phyloP scores from a whole-genome alignment of 1,139 yeast species.

The Debaryomyces robertsiae region DNA sequence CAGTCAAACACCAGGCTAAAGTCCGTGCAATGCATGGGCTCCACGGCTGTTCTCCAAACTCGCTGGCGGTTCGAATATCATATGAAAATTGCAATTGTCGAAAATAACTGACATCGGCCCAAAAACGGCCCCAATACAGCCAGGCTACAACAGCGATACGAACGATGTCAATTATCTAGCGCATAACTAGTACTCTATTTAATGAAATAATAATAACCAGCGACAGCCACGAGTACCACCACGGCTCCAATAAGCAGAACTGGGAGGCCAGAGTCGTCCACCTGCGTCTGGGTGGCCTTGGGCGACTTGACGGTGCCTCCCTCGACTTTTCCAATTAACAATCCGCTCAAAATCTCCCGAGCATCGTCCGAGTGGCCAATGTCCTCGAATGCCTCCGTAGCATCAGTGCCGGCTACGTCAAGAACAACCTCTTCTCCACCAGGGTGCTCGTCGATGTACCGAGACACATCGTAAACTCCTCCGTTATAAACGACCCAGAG shows the following conservation, averaged over 20 bases:
- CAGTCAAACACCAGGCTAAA: too few species aligned
- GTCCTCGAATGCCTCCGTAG: constrained; percentile 92
- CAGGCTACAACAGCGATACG: too few species aligned
- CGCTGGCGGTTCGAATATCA: too few species aligned
- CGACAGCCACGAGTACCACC: constrained; percentile 56
- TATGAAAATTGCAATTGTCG: too few species aligned
- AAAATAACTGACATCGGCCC: too few species aligned
- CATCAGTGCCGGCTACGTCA: constrained; percentile 91
- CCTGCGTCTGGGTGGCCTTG: constrained; percentile 22
- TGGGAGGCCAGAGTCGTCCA: constrained; percentile 30
- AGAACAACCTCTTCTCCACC: constrained; percentile 98
- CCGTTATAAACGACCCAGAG: constrained; percentile 91
- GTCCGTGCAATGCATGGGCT: too few species aligned
- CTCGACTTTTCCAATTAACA: constrained; percentile 66
- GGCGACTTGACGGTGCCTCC: constrained; percentile 43
- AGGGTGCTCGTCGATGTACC: constrained; percentile 87
- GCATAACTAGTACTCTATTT: constrained; percentile 4
- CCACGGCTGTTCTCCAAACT: too few species aligned
- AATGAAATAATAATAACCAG: constrained; percentile 49
- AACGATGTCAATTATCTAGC: too few species aligned
- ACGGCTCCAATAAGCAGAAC: constrained; percentile 48
- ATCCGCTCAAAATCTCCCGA: constrained; percentile 65
- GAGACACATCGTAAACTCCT: constrained; percentile 83
- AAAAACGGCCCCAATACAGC: too few species aligned
- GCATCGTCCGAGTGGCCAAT: constrained; percentile 99